phyloP scores from a whole-genome alignment of 306 rosid genomes.

The Ormosia semicastrata region DNA sequence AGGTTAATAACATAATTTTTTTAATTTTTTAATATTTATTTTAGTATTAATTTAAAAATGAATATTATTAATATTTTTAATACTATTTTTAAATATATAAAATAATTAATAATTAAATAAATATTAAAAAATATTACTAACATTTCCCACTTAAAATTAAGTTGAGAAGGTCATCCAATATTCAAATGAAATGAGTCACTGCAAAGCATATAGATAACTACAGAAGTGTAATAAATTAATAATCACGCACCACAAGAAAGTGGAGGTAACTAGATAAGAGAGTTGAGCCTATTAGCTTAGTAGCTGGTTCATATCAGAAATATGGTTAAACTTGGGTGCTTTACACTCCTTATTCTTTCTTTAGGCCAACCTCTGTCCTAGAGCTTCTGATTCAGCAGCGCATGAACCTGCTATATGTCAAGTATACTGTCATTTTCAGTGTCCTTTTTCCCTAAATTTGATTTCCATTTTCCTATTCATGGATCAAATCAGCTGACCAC shows the following conservation, averaged over 20 bases:
- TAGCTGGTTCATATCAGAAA: not conserved
- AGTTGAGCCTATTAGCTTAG: too few species aligned
- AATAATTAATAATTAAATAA: too few species aligned
- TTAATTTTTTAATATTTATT: too few species aligned
- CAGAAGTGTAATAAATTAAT: not conserved
- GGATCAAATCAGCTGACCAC: not conserved
- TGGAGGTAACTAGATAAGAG: too few species aligned
- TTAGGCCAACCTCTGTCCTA: not conserved
- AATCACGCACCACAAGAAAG: not conserved
- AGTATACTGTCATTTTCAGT: constrained; percentile 3
- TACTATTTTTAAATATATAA: too few species aligned
- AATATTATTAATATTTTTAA: too few species aligned
- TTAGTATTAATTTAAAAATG: too few species aligned
- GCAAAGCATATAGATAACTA: not conserved
- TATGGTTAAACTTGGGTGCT: not conserved
- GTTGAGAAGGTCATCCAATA: not conserved
- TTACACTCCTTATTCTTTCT: not conserved
- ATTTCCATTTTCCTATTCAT: not conserved
- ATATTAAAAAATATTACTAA: too few species aligned
- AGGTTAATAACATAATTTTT: too few species aligned
- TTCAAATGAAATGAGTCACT: not conserved
- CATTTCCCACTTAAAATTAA: not conserved
- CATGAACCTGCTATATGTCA: not conserved
- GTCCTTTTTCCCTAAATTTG: not conserved
- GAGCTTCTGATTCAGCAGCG: constrained; percentile 3